Base-by-base conservation (phyloP, 345 rosid genomes). In the Syzygium aqueum region DNA sequence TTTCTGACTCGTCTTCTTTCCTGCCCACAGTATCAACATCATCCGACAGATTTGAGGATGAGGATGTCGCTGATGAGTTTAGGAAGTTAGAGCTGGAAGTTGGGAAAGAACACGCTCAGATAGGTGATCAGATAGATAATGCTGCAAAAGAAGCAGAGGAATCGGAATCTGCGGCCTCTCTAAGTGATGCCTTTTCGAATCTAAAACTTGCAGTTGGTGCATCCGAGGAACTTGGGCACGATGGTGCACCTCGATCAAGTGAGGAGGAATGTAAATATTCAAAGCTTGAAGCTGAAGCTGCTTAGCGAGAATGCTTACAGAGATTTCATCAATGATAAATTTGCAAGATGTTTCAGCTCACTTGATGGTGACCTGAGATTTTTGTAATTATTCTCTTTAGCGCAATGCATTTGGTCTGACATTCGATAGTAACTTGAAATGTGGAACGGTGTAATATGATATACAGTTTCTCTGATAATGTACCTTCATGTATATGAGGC, bases 61-160 rank as follows among this genome's bases (percentile, higher is more conserved):
- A 95, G 89, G 93, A 94, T 83, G 84, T 95, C 2, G 96, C 93
- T 89, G 97, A 94, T 85, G 98, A 97, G 90, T 94, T 97, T 87
- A 89, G 85, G 89, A 93, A 93, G 88, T 56, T 95, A 86, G 96
- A 96, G 90, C 85, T 92, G 89, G 97, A 94, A 91, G 85, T 95
- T 82, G 94, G 89, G 88, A 90, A 89, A 51, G 95, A 89, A 84
- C 88, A 86, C 85, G 87, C 86, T 86, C 61, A 87, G 87, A 30
- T 82, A 30, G 85, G 53, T 30, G 37, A 15, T 61, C 52, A 85
- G 52, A 57, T 7, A 8, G 61, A 37, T 46, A 27, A 63, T 53
- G 56, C 86, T 49, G 80, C 88, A 43, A 90, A n/a, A 86, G 89
- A 67, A 89, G 83, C 84, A 37, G 86, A 17, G 59, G 85, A 90